Base-by-base conservation (phyloP, 1,139 yeast genomes). In the Sugiyamaella sp. region DNA sequence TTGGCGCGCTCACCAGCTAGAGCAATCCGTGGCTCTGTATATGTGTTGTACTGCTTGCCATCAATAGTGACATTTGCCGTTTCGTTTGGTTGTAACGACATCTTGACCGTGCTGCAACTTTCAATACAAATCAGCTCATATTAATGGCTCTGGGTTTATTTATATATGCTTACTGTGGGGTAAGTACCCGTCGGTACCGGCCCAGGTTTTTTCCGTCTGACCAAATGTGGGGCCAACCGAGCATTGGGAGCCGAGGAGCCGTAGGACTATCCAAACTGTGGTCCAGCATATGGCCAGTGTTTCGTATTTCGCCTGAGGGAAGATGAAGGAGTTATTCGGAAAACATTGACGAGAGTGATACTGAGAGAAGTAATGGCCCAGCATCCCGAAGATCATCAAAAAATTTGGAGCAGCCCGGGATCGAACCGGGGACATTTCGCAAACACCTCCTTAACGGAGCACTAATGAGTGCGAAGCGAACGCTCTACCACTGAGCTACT, bases 1-100 rank as follows among this genome's bases (percentile, higher is more conserved):
- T 66, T 63, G 33, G 69, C 70, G 52, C 87, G 78, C 66, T 82
- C 87, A 55, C 71, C 69, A 9, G 71, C 72, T 66, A 78, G 68
- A 51, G 71, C 67, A 49, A 59, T 62, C 17, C 71, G 68, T 10
- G 75, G 74, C 58, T 68, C 72, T 19, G 71, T 67, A 57, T 60
- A 69, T 16, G 73, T 68, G 60, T 69, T 56, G 55, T 63, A 65
- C 39, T 59, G 47, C 57, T 62, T 64, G 46, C 71, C 71, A 42
- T 66, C 61, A 48, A 65, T 56, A 51, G 57, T 20, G 42, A 68
- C 65, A 43, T 63, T 61, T 46, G 69, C 61, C 12, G 70, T 61
- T 25, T 53, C 46, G 51, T 64, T 64, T 2, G 41, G 19, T 37
- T n/a, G 17, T n/a, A 37, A 19, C 3, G n/a, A n/a, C 49, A 37